Percentiles rank a stretch among this genome's conserved stretches.
phyloP scores from a whole-genome alignment of 768 basidiomycete genomes.

The Kwoniella sp. region DNA sequence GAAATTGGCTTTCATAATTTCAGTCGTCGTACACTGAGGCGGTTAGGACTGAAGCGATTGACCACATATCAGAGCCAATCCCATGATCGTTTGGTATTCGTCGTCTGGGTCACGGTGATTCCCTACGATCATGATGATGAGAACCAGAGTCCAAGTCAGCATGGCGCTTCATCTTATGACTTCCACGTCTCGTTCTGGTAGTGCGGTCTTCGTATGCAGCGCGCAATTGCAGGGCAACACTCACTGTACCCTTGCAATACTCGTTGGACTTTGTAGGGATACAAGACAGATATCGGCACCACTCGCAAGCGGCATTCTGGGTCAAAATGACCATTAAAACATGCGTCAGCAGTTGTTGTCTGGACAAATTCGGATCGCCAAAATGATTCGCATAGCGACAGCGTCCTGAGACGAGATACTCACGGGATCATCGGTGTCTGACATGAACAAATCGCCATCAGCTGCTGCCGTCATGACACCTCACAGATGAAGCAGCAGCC shows the following conservation, averaged over 20 bases:
- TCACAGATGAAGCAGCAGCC: background rate
- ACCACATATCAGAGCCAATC: constrained; percentile 27
- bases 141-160: background rate
- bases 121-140: constrained; percentile 18
- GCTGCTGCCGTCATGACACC: background rate
- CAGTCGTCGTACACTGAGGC: no score
- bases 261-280: constrained; percentile 67
- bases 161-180: background rate
- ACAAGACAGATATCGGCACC: constrained; percentile 88
- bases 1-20: no score
- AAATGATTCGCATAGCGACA: no score
- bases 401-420: background rate
- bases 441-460: background rate
- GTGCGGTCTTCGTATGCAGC: no score
- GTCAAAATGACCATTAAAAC: background rate
- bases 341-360: no score
- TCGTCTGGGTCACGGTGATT: constrained; percentile 27
- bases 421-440: constrained; percentile 48
- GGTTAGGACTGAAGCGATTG: no score
- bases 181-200: no score
- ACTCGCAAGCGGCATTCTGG: constrained; percentile 76
- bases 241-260: constrained; percentile 56
- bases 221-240: constrained; percentile 2
- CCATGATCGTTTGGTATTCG: constrained; percentile 28
- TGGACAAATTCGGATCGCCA: no score